Conservation (phyloP, 169 alveolate genomes). For the Cryptosporidium meleagridis region DNA sequence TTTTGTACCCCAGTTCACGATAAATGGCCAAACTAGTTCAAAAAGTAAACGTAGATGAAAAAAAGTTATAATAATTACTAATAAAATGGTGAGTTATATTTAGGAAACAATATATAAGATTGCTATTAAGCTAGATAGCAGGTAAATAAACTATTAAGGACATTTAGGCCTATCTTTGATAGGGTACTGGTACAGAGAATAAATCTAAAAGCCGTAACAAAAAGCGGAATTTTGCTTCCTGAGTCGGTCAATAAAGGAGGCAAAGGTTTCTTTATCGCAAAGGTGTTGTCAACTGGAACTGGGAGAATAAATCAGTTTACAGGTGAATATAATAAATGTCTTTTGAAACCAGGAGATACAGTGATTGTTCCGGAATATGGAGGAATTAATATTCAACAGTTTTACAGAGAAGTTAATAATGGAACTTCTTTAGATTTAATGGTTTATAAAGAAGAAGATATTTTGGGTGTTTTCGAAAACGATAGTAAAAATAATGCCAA, state of each 20-base stretch:
- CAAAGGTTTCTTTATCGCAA: constrained; percentile 6
- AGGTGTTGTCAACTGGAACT: constrained; percentile 35
- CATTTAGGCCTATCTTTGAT: constrained; percentile 47
- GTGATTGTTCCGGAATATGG: constrained; percentile 58
- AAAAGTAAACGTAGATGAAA: neutral
- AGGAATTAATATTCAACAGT: constrained; percentile 6
- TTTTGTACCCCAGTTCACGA: neutral
- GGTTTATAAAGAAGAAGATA: constrained; percentile 51
- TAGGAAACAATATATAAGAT: neutral
- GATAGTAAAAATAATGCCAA: neutral
- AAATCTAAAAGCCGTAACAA: constrained; percentile 19
- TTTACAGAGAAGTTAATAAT: neutral
- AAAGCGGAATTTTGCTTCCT: constrained; percentile 54
- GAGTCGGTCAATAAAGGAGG: neutral
- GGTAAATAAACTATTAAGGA: constrained; percentile 23
- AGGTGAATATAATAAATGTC: constrained; percentile 13
- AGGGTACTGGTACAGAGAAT: constrained; percentile 65
- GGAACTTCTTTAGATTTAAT: constrained; percentile 2
- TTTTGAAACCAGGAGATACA: constrained; percentile 54
- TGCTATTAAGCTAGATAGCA: neutral
- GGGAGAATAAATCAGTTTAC: constrained; percentile 37
- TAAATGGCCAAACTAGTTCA: neutral
- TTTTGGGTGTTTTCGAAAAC: constrained; percentile 36
- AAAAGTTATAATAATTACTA: neutral
- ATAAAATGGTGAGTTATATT: neutral